Base-by-base conservation (phyloP, 2,329 filamentous ascomycete genomes). In the Orbilia blumenaviensis region DNA sequence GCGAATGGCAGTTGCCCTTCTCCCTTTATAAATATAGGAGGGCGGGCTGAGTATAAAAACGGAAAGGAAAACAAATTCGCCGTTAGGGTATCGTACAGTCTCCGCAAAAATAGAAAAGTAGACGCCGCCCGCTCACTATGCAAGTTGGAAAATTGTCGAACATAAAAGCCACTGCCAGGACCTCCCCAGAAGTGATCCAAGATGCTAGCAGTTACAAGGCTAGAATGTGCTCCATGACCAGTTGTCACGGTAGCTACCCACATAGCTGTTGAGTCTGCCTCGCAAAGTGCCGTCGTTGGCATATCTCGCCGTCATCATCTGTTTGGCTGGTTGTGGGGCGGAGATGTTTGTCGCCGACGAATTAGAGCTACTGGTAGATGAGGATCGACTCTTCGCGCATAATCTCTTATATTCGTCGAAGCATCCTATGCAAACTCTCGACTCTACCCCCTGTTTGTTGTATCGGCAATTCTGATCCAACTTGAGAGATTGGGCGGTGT, bases 141-240 rank as follows among this genome's bases (percentile, higher is more conserved):
- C 63, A 63, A 16, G 12, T 36, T 44, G 16, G 38, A 75, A 68
- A 56, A 41, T 42, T 16, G 32, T 32, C 23, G n/a, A 34, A 68
- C 14, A 48, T 38, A 50, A 29, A 56, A 56, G 48, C 56, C 21
- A 18, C 44, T 12, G 16, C 42, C 44, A 14, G 21, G 46, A 50
- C 10, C 23, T 1, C 34, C 21, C 61, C 32, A 41, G 25, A 46
- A 12, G 25, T 32, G n/a, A n/a, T n/a, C n/a, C n/a, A n/a, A 16
- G 41, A 61, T 36, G 16, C 16, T 42, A n/a, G 34, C 36, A 9
- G 36, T 41, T 42, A 44, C 46, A 14, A 44, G 32, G 32, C 23
- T 80, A 80, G 62, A 80, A 80, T 42, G 79, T 80, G 62, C 78
- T 79, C 79, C 79, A 80, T 34, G 78, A 78, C 79, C 79, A 80